Base-by-base conservation (phyloP, 305 asterid genomes). In the Plantago lanceolata region DNA sequence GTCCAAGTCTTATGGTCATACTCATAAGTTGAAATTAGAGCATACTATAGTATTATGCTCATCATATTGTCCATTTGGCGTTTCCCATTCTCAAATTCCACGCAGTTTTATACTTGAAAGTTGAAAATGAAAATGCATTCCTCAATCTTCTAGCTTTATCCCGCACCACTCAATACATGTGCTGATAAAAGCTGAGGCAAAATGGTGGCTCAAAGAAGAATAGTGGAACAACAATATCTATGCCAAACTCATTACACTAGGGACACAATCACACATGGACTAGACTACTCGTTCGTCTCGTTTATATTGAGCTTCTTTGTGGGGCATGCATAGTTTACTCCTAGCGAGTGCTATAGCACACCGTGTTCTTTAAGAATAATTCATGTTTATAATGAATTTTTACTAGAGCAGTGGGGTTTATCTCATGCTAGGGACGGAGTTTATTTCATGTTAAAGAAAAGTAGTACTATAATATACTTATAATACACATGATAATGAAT, bases 151-250 rank as follows among this genome's bases (percentile, higher is more conserved):
- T 33, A 3, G 8, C 8, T 33, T 5, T 11, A 59, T 63, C 74
- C 78, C 71, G 64, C 73, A 70, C 74, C 78, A 81, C 59, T 53
- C 53, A 59, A 67, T n/a, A n/a, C n/a, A n/a, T 62, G 78, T 82
- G 96, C 69, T 71, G 60, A 77, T 24, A 67, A 85, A 88, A 81
- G 92, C 73, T 57, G 75, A 58, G 86, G 80, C 89, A 85, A 69
- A 80, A 73, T 78, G 71, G 82, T 68, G 84, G 82, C 82, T 62
- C 52, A 70, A 75, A 77, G 77, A 55, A 65, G 31, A 59, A 57
- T 20, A 68, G 68, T 61, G 53, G 21, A 26, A 37, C 57, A 15
- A 37, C 43, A 54, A 63, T 20, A 31, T 6, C 52, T 49, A 35
- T 56, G 48, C 43, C 48, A 6, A 29, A 57, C 21, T 6, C 17